Percentiles rank a stretch among this genome's conserved stretches.
Conservation (phyloP, 2,329 filamentous ascomycete genomes). For the Arachnomyces sp. region DNA sequence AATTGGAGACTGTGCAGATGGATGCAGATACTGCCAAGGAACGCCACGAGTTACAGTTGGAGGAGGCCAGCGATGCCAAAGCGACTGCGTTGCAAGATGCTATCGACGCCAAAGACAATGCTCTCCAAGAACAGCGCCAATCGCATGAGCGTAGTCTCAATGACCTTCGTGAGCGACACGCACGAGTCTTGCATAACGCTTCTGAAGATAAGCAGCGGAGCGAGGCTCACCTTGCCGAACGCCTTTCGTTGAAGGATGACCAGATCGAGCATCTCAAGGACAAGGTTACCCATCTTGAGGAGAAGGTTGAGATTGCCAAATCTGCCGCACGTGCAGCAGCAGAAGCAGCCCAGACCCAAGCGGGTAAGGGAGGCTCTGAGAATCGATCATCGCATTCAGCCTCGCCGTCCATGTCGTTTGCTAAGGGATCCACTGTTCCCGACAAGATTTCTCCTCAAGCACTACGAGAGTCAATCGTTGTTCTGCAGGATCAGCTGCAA, state of each 20-base stretch:
- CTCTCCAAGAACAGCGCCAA: constrained; percentile 52
- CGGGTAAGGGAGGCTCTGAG: constrained; percentile 31
- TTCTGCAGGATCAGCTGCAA: constrained; percentile 92
- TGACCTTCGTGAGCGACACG: constrained; percentile 67
- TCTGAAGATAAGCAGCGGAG: constrained; percentile 74
- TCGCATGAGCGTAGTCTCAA: constrained; percentile 67
- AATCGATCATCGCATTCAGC: constrained; percentile 9
- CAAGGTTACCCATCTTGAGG: constrained; percentile 74
- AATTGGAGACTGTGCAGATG: constrained; percentile 69
- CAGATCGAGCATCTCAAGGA: constrained; percentile 83
- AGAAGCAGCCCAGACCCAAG: constrained; percentile 60
- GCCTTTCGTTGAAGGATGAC: constrained; percentile 71
- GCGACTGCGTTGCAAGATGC: constrained; percentile 51
- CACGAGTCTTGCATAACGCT: constrained; percentile 63
- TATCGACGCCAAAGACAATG: constrained; percentile 45
- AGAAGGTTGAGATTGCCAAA: constrained; percentile 84
- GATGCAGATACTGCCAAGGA: constrained; percentile 75
- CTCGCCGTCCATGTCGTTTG: constrained; percentile 42
- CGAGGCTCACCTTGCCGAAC: constrained; percentile 73
- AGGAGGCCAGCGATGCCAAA: constrained; percentile 68
- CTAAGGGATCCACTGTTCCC: constrained; percentile 47
- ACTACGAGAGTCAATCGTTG: constrained; percentile 89
- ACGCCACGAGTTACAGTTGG: constrained; percentile 73
- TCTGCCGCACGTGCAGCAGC: constrained; percentile 78
- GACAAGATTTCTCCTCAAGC: constrained; percentile 93